Conservation (phyloP, 2,329 filamentous ascomycete species). For the Magnaporthales sp. region DNA sequence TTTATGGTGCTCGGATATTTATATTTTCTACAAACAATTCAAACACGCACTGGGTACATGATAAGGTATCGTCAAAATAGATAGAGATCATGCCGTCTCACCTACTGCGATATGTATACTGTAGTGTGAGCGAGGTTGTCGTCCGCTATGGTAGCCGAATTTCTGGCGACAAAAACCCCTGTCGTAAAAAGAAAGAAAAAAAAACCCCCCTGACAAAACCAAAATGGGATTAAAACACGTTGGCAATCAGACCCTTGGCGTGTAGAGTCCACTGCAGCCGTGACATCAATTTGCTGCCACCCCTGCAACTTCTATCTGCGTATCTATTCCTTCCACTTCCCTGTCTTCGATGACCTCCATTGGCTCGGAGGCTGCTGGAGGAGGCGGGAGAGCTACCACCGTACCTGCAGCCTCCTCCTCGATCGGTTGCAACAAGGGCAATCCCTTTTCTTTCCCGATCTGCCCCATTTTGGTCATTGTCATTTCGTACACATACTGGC, state of each 20-base stretch:
- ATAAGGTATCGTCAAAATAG: neutral
- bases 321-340: constrained; percentile 14
- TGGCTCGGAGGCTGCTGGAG: constrained; percentile 15
- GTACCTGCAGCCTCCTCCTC: neutral
- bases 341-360: constrained; percentile 14
- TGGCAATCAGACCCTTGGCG: no score
- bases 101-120: neutral
- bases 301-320: constrained; percentile 18
- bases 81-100: neutral
- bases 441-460: constrained; percentile 30
- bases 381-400: neutral
- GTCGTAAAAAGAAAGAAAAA: no score
- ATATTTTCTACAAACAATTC: neutral
- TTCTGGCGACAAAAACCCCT: neutral
- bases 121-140: neutral
- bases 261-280: neutral
- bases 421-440: constrained; percentile 9
- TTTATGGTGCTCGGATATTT: neutral
- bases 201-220: neutral
- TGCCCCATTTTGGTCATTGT: constrained; percentile 54
- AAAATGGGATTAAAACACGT: neutral
- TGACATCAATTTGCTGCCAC: constrained; percentile 5
- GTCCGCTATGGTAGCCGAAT: neutral
- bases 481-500: constrained; percentile 96
- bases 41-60: neutral